Base-by-base conservation (phyloP, 306 rosid species). In the Castanopsis chinensis region DNA sequence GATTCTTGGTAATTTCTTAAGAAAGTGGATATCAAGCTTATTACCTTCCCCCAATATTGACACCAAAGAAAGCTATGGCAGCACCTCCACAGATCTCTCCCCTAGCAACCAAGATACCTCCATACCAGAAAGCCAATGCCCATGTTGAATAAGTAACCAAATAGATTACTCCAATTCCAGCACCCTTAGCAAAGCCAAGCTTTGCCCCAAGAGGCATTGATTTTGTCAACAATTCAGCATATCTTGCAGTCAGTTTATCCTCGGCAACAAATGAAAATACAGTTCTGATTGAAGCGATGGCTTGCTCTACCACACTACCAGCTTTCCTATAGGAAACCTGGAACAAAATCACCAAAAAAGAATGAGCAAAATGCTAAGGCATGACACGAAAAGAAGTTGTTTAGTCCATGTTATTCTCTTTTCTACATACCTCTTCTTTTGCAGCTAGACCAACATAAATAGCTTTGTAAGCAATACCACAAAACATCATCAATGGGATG, bases 91-190 rank as follows among this genome's bases (percentile, higher is more conserved):
- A 63, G 78, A 91, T 85, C 86, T 94, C 90, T 32, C 79, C 74
- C 65, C 12, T 79, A 30, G 88, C 37, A 75, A 92, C 90, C 83
- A 94, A 86, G 74, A 88, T 57, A 55, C 88, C 78, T 35, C 97
- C 95, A 72, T 92, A 94, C 97, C 94, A 94, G 81, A 94, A 94
- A 75, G 97, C 97, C 86, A 92, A 85, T 3, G 99, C 99, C 97
- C 97, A 91, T 28, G 95, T 94, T 73, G 97, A 85, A 82, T 92
- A 94, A 23, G 93, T 85, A 68, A 94, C 94, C 61, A 94, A 77
- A 83, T 92, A 92, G 49, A 92, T 94, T 56, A 92, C 81, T 33
- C 99, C 99, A 77, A 92, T 82, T 45, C 99, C 99, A 27, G 83
- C 93, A 83, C 97, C 97, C 73, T 92, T 92, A 6, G 97, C 91